Evolutionary conservation across 768 basidiomycete species (phyloP), one percentile per base, ranked within the genome.

Genomic region (Hortiboletus flavorubellus): DNA sequence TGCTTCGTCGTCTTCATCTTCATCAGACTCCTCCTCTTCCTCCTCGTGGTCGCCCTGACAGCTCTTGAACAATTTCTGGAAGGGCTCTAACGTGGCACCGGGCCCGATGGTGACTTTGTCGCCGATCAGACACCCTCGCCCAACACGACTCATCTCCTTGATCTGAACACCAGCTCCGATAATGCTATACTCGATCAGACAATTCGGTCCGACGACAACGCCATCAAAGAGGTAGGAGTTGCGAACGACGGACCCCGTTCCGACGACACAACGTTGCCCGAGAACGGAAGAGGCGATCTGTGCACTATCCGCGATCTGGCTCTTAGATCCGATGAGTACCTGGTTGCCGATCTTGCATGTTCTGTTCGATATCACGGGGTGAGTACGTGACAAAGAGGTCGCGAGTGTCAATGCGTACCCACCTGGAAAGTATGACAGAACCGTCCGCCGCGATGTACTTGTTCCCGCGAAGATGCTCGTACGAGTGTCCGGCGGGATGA

Each of bases 381-480:
- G 23, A 59, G 21, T 44, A 26, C 30, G 53, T 14, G 5, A 10
- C 1, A 3, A 39, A 21, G 21, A 18, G 30, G 26, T 15, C 9
- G 23, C 14, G 5, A 18, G 23, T 50, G 41, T 9, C 38, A 26
- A 47, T 46, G 33, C 7, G 59, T 48, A 44, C 80, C 51, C 66
- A 93, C 92, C 95, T 80, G n/a, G 93, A 88, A 21, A 98, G 81
- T 30, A 80, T 65, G 55, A 97, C 89, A 4, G 88, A 81, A 58
- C 83, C 80, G 59, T 89, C 85, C 61, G 85, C 83, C 18, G 93
- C 84, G 57, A 95, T 81, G 67, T 98, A 99, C 61, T 88, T 87
- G 72, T 94, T 92, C 7, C 93, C 93, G 30, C 89, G 82, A 35
- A 87, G 80, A 65, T 94, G 86, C 66, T 96, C 91, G 68, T 98